Conservation (phyloP, 1,284 basidiomycete species). For the Ustilago trichophora region DNA sequence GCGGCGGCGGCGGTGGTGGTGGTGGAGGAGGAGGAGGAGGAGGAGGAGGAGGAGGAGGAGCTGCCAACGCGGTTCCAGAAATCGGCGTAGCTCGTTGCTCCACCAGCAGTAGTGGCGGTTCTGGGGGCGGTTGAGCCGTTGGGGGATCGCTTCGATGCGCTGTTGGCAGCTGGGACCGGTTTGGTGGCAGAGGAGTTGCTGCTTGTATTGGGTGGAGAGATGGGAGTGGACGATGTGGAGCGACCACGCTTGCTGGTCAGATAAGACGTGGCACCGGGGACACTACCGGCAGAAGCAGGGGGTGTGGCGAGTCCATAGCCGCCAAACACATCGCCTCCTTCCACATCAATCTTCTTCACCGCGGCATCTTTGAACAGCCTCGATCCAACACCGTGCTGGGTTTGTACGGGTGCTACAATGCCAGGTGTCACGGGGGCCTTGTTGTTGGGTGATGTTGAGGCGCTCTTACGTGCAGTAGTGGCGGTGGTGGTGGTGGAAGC, state of each 20-base stretch:
- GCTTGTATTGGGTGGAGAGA: constrained; percentile 40
- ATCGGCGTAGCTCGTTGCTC: constrained; percentile 50
- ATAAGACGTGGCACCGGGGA: constrained; percentile 32
- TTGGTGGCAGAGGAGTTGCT: constrained; percentile 11
- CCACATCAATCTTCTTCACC: constrained; percentile 37
- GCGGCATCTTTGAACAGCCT: constrained; percentile 48
- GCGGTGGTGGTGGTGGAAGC: background rate
- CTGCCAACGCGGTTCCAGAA: constrained; percentile 55
- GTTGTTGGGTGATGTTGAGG: constrained; percentile 25
- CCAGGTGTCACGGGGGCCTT: constrained; percentile 23
- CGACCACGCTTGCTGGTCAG: constrained; percentile 31
- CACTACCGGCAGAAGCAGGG: constrained; percentile 38
- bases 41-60: too few species aligned
- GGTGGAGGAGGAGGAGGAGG: too few species aligned
- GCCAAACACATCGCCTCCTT: constrained; percentile 47
- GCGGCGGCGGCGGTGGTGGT: too few species aligned
- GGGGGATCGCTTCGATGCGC: constrained; percentile 15
- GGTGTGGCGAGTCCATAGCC: constrained; percentile 48
- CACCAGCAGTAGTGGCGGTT: constrained; percentile 9
- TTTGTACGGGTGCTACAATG: constrained; percentile 12
- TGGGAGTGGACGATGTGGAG: constrained; percentile 32
- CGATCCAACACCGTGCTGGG: constrained; percentile 13
- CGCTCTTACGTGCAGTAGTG: constrained; percentile 5
- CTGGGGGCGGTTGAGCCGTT: constrained; percentile 1
- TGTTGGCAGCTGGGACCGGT: background rate